A percentile compares a stretch with the other conserved stretches of the same genome.
Evolutionary conservation across 129 eudicot species (phyloP).

Genomic region (Deinandra increscens): DNA sequence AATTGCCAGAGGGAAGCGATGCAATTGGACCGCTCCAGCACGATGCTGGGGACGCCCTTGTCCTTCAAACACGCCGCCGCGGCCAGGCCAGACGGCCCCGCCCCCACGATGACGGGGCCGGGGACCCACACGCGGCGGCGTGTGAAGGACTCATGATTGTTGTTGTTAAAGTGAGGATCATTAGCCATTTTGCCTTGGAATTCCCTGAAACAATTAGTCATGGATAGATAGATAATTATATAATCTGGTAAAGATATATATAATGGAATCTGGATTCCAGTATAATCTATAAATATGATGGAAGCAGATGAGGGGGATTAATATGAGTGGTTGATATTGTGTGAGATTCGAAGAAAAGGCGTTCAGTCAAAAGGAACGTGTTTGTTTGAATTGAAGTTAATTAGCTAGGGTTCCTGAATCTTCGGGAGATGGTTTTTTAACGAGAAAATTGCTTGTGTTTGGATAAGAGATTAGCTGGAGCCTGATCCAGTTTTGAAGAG

Average conservation of each 20-base stretch:
- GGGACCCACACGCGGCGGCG: constrained; percentile 46
- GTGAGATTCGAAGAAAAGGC: constrained; percentile 13
- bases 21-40: constrained; percentile 68
- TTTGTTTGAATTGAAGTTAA: constrained; percentile 2
- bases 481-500: background rate
- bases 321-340: constrained; percentile 13
- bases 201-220: background rate
- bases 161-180: constrained; percentile 34
- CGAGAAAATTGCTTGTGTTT: constrained; percentile 5
- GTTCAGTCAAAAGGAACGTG: constrained; percentile 15
- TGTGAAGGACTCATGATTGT: background rate
- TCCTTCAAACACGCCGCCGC: constrained; percentile 71
- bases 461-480: background rate
- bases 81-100: constrained; percentile 82
- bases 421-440: constrained; percentile 15
- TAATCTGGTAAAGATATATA: background rate
- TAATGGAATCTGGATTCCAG: background rate
- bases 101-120: constrained; percentile 87
- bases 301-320: background rate
- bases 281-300: no score
- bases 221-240: background rate
- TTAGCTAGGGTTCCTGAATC: constrained; percentile 5
- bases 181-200: constrained; percentile 58
- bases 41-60: constrained; percentile 53
- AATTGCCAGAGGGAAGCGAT: constrained; percentile 92